Conservation (phyloP, 2,329 filamentous ascomycete genomes). For the Cytospora leucostoma region DNA sequence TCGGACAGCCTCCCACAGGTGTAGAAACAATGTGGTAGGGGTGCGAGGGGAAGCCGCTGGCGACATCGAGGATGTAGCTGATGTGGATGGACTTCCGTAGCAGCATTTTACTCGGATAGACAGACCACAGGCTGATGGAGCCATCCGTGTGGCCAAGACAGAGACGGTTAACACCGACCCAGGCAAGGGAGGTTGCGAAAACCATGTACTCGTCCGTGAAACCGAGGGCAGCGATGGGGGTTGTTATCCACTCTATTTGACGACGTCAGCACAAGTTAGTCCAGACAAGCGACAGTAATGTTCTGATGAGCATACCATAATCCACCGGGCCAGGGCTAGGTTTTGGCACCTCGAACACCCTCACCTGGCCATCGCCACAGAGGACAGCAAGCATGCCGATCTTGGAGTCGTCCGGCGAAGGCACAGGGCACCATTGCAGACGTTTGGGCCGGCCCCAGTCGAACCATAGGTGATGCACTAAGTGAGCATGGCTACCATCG, state of each 20-base stretch:
- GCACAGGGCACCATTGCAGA: constrained; percentile 56
- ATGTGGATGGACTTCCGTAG: constrained; percentile 56
- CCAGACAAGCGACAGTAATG: background rate
- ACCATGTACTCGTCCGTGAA: constrained; percentile 50
- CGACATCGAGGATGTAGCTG: constrained; percentile 55
- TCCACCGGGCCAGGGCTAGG: constrained; percentile 33
- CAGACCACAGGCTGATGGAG: constrained; percentile 58
- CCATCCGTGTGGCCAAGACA: constrained; percentile 59
- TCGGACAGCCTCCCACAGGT: constrained; percentile 55
- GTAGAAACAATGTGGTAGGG: constrained; percentile 58
- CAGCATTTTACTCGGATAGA: constrained; percentile 51
- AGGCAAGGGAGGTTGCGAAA: constrained; percentile 54
- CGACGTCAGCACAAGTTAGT: background rate
- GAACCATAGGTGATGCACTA: constrained; percentile 40
- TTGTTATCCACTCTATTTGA: constrained; percentile 46
- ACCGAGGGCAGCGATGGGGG: constrained; percentile 47
- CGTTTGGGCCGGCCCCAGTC: constrained; percentile 53
- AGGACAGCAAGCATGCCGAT: constrained; percentile 51
- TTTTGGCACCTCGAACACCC: constrained; percentile 47
- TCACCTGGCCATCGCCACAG: constrained; percentile 52
- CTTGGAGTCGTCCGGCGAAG: constrained; percentile 35
- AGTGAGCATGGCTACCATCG: constrained; percentile 8
- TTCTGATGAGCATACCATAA: constrained; percentile 43
- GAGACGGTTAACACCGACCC: constrained; percentile 57
- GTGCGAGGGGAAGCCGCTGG: constrained; percentile 57